Evolutionary conservation across 352 stramenopile genomes (phyloP), one percentile per base, ranked within the genome.

Genomic region (Chrysophaeum taylorii): DNA sequence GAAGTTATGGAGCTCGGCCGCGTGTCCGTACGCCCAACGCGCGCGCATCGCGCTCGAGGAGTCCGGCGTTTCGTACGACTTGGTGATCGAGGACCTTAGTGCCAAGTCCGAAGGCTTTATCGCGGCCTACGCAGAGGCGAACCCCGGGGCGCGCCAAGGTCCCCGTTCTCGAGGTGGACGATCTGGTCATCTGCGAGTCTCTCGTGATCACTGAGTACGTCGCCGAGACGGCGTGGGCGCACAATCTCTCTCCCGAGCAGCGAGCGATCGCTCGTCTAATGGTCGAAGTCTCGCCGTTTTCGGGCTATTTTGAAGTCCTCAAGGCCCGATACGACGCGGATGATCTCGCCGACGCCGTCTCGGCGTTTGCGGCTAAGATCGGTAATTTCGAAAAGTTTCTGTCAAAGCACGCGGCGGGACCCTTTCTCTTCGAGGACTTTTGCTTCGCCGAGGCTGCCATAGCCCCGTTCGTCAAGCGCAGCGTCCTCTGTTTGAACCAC

Each of bases 1-100:
- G 15, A 60, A 18, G 18, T 31, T 60, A 5, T 60, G 48, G 69
- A 73, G 62, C 60, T 62, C 31, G 33, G 69, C 31, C 37, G 62
- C 69, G 9, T 76, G 72, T 68, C 72, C 72, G 2, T 76, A 76
- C 43, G 72, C 72, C n/a, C 43, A 66, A 12, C 62, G 72, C 33
- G 57, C 35, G 27, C 53, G 50, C 25, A 76, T 76, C 43, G 68
- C 68, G 2, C 52, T 76, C 27, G 69, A 70, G 45, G 72, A 76
- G 48, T 67, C 42, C 27, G 25, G 43, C 15, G 9, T 67, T 0
- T 15, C 38, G 7, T 74, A 70, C 12, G 72, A 73, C 36, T 74
- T 16, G 0, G n/a, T 64, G 35, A 1, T 21, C 15, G 45, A 70
- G 15, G 72, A 76, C 43, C 64, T 76, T 7, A 27, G 71, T n/a